These are phyloP conservation scores for Zanthoxylum bungeanum DNA, from an alignment of 345 rosid genomes.

Conservation along the genomic window DNA sequence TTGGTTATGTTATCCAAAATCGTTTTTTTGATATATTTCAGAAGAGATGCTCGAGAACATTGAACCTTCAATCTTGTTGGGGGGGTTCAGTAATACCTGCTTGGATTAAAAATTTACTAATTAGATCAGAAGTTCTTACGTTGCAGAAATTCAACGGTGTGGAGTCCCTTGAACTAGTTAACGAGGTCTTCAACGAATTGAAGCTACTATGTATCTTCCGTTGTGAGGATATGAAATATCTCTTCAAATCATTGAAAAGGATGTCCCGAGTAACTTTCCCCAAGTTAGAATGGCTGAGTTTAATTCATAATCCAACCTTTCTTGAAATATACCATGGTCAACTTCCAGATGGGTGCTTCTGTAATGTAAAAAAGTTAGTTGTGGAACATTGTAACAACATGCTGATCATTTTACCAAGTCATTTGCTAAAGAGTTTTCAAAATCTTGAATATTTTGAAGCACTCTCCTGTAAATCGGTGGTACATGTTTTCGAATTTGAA, in stretches of 20 bases:
- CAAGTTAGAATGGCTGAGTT: neutral
- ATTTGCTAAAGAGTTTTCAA: neutral
- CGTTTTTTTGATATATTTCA: no score
- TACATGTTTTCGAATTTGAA: neutral
- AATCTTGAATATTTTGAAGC: neutral
- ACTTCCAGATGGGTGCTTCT: neutral
- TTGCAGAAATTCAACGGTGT: accelerated
- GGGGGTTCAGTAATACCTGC: neutral
- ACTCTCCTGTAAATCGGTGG: accelerated
- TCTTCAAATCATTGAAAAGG: neutral
- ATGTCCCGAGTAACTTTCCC: neutral
- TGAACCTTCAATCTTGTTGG: neutral
- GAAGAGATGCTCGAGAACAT: neutral
- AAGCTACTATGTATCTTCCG: accelerated
- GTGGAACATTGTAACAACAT: accelerated
- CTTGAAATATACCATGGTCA: neutral
- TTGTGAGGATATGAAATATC: neutral
- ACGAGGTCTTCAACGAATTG: neutral
- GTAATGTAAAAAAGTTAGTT: neutral
- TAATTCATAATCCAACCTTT: accelerated
- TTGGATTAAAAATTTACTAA: neutral
- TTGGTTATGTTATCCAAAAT: neutral
- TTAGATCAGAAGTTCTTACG: neutral
- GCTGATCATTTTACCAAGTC: neutral
- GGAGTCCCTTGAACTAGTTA: neutral